These are phyloP conservation scores for Rhizophora mangle DNA, from an alignment of 345 rosid genomes.

Conservation along the genomic window DNA sequence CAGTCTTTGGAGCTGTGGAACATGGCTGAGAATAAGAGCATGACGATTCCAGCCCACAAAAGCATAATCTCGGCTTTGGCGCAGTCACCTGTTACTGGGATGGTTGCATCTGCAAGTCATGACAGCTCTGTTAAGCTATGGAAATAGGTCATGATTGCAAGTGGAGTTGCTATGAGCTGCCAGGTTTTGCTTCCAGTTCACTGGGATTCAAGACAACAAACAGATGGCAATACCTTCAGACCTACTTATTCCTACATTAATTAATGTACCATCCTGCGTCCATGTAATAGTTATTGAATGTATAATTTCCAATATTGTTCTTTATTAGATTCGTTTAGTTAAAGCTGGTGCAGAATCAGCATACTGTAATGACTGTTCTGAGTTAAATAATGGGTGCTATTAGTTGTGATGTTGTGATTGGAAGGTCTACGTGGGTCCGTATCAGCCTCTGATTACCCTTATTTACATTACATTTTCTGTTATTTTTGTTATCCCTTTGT, in stretches of 20 bases:
- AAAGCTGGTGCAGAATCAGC: background rate
- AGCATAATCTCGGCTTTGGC: slow-evolving; percentile 53
- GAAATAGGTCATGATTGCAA: slow-evolving; percentile 32
- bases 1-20: slow-evolving; percentile 70
- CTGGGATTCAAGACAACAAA: background rate
- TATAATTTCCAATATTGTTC: background rate
- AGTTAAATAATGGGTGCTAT: too few species aligned
- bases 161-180: background rate
- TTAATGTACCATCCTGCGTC: background rate
- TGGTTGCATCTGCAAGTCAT: slow-evolving; percentile 70
- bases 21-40: slow-evolving; percentile 56
- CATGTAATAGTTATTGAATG: background rate
- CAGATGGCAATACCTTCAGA: background rate
- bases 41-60: slow-evolving; percentile 52
- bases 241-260: background rate
- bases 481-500: too few species aligned
- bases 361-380: too few species aligned
- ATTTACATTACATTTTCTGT: too few species aligned
- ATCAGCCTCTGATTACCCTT: too few species aligned
- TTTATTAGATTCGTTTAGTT: background rate
- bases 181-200: too few species aligned
- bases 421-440: too few species aligned
- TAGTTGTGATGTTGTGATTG: too few species aligned
- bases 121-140: slow-evolving; percentile 61
- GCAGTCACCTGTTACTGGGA: slow-evolving; percentile 42